These are phyloP conservation scores for Afroboletus lepidellus DNA, from an alignment of 1,284 basidiomycete genomes.

Conservation along the genomic window DNA sequence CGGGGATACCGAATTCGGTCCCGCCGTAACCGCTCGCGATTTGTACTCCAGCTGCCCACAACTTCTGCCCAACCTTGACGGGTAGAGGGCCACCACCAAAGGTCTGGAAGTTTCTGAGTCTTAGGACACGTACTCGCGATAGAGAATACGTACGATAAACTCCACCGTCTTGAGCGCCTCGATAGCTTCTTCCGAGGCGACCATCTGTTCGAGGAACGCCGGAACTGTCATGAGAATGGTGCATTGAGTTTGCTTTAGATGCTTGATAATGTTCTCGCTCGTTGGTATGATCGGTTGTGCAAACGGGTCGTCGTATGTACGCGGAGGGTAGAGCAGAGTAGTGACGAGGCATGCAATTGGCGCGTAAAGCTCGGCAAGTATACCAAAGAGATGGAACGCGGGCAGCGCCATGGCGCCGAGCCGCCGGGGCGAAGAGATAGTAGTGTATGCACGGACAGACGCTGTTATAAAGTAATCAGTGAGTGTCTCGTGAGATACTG, in stretches of 20 bases:
- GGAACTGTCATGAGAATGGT: constrained; percentile 12
- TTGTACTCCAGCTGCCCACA: constrained; percentile 3
- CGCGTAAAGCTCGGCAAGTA: constrained; percentile 2
- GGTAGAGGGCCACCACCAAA: constrained; percentile 8
- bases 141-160: constrained; percentile 10
- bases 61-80: constrained; percentile 1
- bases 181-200: not conserved
- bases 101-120: not conserved
- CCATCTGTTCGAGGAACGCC: constrained; percentile 16
- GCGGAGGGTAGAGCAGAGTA: constrained; percentile 9
- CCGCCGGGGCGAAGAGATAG: no score
- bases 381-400: constrained; percentile 13
- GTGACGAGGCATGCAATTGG: constrained; percentile 6
- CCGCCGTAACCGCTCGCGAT: constrained; percentile 3
- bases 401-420: not conserved
- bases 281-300: constrained; percentile 16
- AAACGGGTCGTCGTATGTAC: not conserved
- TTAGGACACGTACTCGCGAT: not conserved
- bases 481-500: no score
- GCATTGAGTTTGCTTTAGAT: constrained; percentile 1
- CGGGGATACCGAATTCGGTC: constrained; percentile 7
- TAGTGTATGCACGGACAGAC: no score
- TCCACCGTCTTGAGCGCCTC: constrained; percentile 11
- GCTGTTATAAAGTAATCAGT: no score
- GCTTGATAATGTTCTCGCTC: constrained; percentile 16